Conservation (phyloP, 331 rosid genomes). For the Dryas integrifolia region DNA sequence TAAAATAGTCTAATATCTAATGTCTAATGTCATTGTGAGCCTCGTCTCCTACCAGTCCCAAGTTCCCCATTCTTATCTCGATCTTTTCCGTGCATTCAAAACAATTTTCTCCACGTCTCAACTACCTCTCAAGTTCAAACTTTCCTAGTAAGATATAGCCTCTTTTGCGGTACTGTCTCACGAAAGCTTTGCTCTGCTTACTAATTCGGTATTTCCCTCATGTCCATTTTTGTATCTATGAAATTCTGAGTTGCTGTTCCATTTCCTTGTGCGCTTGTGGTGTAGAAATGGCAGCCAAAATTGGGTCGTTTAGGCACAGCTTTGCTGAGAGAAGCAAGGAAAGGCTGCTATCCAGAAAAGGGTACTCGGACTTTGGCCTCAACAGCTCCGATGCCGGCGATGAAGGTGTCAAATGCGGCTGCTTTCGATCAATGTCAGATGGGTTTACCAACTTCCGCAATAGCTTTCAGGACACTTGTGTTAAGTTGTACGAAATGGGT, state of each 20-base stretch:
- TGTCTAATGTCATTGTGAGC: no score
- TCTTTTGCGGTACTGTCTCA: not conserved
- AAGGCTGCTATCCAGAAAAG: conserved; percentile 40
- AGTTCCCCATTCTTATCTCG: not conserved
- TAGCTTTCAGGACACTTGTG: not conserved
- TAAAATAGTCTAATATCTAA: no score
- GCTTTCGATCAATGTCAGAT: conserved; percentile 30
- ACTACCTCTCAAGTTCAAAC: not conserved
- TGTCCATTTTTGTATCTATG: not conserved
- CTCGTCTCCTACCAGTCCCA: not conserved
- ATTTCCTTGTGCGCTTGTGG: not conserved
- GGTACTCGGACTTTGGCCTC: conserved; percentile 31
- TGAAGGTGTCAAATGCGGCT: conserved; percentile 21
- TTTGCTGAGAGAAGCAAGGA: conserved; percentile 49
- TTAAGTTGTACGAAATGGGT: conserved; percentile 53
- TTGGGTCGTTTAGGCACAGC: conserved; percentile 51
- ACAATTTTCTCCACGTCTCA: not conserved
- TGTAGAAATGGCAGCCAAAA: conserved; percentile 24
- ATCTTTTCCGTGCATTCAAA: not conserved
- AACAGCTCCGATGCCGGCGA: conserved; percentile 19
- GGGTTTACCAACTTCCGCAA: conserved; percentile 24
- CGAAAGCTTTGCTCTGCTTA: not conserved
- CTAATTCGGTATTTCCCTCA: not conserved
- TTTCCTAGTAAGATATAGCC: not conserved
- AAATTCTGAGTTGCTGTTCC: not conserved